These are phyloP conservation scores for Candida arabinofermentans DNA, from an alignment of 805 yeast genomes.

Conservation along the genomic window DNA sequence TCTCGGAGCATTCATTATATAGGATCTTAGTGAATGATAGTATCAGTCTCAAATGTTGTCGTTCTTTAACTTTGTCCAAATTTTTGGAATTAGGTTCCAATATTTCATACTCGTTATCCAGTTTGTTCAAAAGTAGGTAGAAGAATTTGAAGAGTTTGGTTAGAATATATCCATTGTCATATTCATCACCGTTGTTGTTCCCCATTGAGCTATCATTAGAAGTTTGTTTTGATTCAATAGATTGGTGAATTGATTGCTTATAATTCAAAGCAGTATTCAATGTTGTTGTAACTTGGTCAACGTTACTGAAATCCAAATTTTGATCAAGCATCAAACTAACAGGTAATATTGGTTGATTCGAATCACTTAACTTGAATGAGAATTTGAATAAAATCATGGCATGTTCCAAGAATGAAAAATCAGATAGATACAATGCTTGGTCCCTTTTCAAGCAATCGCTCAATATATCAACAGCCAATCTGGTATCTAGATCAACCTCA, in stretches of 20 bases:
- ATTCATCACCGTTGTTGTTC: constrained; percentile 9
- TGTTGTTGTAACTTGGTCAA: constrained; percentile 12
- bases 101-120: constrained; percentile 22
- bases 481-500: constrained; percentile 23
- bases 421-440: constrained; percentile 49
- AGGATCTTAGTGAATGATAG: constrained; percentile 30
- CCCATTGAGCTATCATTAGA: constrained; percentile 7
- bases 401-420: constrained; percentile 45
- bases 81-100: constrained; percentile 24
- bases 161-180: constrained; percentile 37
- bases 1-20: constrained; percentile 23
- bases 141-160: constrained; percentile 39
- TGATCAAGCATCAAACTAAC: constrained; percentile 11
- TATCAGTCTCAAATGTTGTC: constrained; percentile 29
- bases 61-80: constrained; percentile 16
- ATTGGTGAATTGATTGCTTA: constrained; percentile 10
- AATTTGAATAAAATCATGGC: constrained; percentile 29
- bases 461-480: constrained; percentile 39
- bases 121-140: constrained; percentile 18
- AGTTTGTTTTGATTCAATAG: not conserved
- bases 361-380: constrained; percentile 24
- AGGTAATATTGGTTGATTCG: constrained; percentile 27
- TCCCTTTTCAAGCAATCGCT: constrained; percentile 43
- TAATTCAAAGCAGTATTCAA: constrained; percentile 17
- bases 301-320: constrained; percentile 11